These are phyloP conservation scores for Solanum piurae DNA, from an alignment of 257 asterid genomes.

Conservation along the genomic window DNA sequence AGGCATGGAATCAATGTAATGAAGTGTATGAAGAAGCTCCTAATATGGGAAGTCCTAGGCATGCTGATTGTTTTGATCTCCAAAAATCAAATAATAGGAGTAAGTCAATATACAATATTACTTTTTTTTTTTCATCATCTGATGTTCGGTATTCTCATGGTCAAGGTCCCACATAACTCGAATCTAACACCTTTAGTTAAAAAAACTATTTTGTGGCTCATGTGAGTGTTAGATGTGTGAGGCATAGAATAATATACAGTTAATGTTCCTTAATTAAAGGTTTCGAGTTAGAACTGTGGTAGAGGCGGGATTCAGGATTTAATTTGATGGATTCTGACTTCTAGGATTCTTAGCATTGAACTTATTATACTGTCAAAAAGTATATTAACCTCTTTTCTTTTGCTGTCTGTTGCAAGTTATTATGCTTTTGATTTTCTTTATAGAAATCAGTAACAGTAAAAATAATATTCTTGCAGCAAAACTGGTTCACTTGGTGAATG, in stretches of 20 bases:
- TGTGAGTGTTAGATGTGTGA: no score
- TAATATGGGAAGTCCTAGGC: conserved; percentile 74
- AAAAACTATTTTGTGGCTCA: not conserved
- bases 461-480: conserved; percentile 38
- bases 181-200: not conserved
- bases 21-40: conserved; percentile 87
- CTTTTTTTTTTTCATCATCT: fast-evolving
- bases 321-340: not conserved
- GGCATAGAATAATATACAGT: not conserved
- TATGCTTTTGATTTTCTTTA: not conserved
- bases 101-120: not conserved
- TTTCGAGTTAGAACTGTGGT: not conserved
- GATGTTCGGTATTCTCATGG: not conserved
- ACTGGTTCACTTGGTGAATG: conserved; percentile 45
- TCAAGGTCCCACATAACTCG: not conserved
- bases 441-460: not conserved
- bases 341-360: not conserved
- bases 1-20: conserved; percentile 86
- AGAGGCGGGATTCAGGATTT: not conserved
- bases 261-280: not conserved
- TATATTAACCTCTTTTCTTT: not conserved
- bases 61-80: conserved; percentile 75
- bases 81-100: conserved; percentile 30
- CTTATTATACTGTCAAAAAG: not conserved
- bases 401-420: not conserved